phyloP scores from a whole-genome alignment of 208 protist genomes.

The Phytomonas sp. region DNA sequence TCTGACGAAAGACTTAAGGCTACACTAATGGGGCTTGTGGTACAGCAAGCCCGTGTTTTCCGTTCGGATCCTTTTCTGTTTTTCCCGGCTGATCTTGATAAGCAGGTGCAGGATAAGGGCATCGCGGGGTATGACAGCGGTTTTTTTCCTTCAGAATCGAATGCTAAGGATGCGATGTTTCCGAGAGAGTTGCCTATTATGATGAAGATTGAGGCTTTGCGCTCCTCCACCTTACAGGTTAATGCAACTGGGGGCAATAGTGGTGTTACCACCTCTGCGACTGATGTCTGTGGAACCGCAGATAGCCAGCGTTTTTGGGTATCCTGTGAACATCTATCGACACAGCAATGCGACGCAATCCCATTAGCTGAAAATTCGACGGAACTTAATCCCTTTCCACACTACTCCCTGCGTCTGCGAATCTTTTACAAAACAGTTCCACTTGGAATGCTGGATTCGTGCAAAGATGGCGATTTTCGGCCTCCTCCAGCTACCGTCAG shows the following conservation, averaged over 20 bases:
- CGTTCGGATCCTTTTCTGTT: conserved; percentile 11
- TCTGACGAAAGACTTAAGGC: conserved; percentile 8
- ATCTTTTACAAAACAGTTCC: conserved; percentile 60
- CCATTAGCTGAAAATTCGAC: neutral
- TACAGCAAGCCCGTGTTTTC: conserved; percentile 15
- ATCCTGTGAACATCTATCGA: neutral
- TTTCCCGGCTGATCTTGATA: neutral
- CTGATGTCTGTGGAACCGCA: neutral
- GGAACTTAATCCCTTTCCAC: neutral
- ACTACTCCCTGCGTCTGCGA: conserved; percentile 19
- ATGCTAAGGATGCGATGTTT: neutral
- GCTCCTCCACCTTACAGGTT: neutral
- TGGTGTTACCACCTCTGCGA: neutral
- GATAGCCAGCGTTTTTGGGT: neutral
- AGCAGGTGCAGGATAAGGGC: neutral
- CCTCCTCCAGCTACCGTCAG: conserved; percentile 31
- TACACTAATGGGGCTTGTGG: conserved; percentile 17
- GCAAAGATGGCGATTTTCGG: conserved; percentile 23
- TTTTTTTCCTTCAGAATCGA: neutral
- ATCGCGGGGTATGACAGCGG: neutral
- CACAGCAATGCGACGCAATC: neutral
- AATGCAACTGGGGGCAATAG: neutral
- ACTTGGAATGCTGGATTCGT: conserved; percentile 27
- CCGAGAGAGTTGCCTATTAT: neutral
- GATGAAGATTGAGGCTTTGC: neutral